Conservation (phyloP, 75 land plant genomes). For the Sequoiadendron giganteum region DNA sequence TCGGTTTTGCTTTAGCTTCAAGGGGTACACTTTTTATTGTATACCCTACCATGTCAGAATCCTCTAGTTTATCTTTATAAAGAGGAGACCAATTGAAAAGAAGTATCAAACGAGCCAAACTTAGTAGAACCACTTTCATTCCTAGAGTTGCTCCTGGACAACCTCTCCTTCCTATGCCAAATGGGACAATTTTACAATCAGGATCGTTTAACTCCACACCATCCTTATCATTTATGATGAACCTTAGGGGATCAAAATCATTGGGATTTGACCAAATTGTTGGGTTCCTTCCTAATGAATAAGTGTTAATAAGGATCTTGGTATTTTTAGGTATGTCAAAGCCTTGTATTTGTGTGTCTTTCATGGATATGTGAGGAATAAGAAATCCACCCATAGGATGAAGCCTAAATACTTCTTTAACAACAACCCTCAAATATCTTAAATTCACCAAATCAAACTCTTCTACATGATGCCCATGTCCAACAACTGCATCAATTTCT, state of each 20-base stretch:
- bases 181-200: constrained; percentile 23
- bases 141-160: constrained; percentile 12
- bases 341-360: constrained; percentile 21
- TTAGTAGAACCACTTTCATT: constrained; percentile 11
- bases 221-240: neutral
- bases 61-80: neutral
- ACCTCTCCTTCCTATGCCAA: constrained; percentile 26
- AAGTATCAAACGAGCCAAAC: constrained; percentile 18
- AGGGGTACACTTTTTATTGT: neutral
- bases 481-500: constrained; percentile 25
- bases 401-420: constrained; percentile 38
- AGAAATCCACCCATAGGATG: constrained; percentile 30
- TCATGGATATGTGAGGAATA: constrained; percentile 21
- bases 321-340: constrained; percentile 32
- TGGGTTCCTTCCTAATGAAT: too few species aligned
- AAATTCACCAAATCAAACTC: constrained; percentile 30
- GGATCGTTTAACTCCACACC: constrained; percentile 14
- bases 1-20: neutral
- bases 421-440: constrained; percentile 16
- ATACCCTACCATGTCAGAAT: neutral
- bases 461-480: constrained; percentile 13
- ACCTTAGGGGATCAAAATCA: constrained; percentile 8
- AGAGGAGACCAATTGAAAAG: constrained; percentile 21
- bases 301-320: too few species aligned
- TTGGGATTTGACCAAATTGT: neutral